These are phyloP conservation scores for Boletus sp. DNA, from an alignment of 768 basidiomycete genomes.

Conservation along the genomic window DNA sequence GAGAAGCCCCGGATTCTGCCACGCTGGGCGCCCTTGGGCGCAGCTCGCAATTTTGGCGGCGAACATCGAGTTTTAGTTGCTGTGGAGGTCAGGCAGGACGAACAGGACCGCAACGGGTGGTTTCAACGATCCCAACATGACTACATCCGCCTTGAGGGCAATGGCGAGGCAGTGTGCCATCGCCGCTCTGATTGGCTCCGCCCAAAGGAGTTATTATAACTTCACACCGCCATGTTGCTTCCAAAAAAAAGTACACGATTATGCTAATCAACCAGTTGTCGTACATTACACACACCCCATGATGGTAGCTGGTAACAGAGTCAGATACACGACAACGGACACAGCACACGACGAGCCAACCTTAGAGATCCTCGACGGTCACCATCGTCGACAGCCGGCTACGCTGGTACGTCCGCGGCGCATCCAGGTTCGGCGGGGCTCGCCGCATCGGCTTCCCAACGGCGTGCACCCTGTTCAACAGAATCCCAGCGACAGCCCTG, in stretches of 20 bases:
- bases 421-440: constrained; percentile 25
- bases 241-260: constrained; percentile 10
- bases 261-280: constrained; percentile 1
- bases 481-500: constrained; percentile 55
- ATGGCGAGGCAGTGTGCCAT: constrained; percentile 30
- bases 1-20: constrained; percentile 33
- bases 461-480: constrained; percentile 51
- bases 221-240: constrained; percentile 3
- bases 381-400: constrained; percentile 52
- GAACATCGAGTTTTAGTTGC: neutral
- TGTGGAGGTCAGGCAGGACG: constrained; percentile 3
- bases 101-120: neutral
- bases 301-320: constrained; percentile 1
- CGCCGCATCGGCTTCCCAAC: constrained; percentile 54
- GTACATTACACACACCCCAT: too few species aligned
- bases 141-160: constrained; percentile 17
- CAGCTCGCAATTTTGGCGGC: constrained; percentile 2
- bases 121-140: constrained; percentile 7
- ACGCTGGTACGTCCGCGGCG: constrained; percentile 44
- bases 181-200: constrained; percentile 23
- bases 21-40: constrained; percentile 28
- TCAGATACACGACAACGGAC: neutral
- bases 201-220: neutral
- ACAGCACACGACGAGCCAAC: neutral
- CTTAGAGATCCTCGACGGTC: constrained; percentile 39